Evolutionary conservation across 2,329 filamentous ascomycete species (phyloP).

Genomic region (Microdochium trichocladiopsis): DNA sequence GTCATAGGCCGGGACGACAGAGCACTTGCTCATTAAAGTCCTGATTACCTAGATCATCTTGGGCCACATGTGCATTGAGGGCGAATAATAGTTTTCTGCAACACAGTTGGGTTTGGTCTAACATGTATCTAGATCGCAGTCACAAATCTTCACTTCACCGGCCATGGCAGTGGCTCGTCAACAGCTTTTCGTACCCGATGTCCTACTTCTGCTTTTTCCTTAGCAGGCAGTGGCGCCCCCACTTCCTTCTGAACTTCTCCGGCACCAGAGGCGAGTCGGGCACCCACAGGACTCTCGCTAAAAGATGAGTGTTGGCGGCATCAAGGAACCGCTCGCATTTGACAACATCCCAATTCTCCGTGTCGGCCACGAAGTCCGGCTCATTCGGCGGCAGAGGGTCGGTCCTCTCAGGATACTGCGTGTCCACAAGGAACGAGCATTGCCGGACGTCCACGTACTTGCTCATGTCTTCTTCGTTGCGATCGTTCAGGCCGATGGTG

Average conservation of each 20-base stretch:
- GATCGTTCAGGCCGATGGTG: conserved; percentile 83
- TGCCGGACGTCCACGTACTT: conserved; percentile 77
- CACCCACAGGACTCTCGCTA: conserved; percentile 77
- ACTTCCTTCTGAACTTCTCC: conserved; percentile 62
- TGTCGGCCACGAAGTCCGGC: conserved; percentile 71
- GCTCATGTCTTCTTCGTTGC: conserved; percentile 74
- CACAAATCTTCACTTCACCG: no score
- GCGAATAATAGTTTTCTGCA: no score
- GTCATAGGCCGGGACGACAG: no score
- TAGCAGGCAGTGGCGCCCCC: conserved; percentile 85
- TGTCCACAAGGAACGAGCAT: conserved; percentile 85
- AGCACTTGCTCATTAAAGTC: no score
- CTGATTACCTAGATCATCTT: no score
- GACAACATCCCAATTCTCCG: conserved; percentile 69
- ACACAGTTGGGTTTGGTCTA: no score
- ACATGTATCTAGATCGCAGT: no score
- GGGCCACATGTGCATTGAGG: no score
- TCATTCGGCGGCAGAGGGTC: conserved; percentile 56
- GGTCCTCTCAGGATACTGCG: conserved; percentile 59
- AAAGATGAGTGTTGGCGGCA: conserved; percentile 60
- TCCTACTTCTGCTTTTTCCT: conserved; percentile 37
- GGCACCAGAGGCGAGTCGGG: conserved; percentile 67
- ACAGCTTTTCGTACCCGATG: neutral
- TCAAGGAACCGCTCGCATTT: conserved; percentile 78
- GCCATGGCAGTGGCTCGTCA: no score